phyloP scores from a whole-genome alignment of 495 filamentous ascomycete species.

The Neurospora sp. region DNA sequence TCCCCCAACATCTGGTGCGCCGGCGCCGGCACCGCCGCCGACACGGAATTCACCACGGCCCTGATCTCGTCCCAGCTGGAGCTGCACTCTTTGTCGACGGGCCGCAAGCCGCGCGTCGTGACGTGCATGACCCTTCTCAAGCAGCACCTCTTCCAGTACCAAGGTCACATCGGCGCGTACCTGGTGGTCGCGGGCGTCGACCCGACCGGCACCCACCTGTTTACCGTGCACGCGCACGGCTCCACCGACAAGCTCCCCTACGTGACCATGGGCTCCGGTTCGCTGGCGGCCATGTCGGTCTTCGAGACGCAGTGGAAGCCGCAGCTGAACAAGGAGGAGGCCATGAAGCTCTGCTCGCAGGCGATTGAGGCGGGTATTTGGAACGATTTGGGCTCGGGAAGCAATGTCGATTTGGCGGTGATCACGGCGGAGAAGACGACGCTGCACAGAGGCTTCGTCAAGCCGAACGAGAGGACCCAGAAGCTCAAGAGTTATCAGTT shows the following conservation, averaged over 20 bases:
- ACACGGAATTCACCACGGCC: slow-evolving; percentile 98
- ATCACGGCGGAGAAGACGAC: slow-evolving; percentile 91
- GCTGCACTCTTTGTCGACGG: slow-evolving; percentile 88
- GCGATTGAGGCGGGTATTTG: slow-evolving; percentile 97
- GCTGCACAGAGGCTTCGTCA: slow-evolving; percentile 81
- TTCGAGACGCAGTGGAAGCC: slow-evolving; percentile 96
- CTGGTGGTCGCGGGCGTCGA: slow-evolving; percentile 96
- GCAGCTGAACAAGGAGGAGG: slow-evolving; percentile 65
- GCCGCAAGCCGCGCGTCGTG: slow-evolving; percentile 91
- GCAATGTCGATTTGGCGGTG: slow-evolving; percentile 93
- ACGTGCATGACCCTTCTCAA: slow-evolving; percentile 99
- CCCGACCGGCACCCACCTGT: slow-evolving; percentile 90
- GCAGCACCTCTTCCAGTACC: slow-evolving; percentile 97
- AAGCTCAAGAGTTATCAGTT: slow-evolving; percentile 94
- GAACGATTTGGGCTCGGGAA: slow-evolving; percentile 95
- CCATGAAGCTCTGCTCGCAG: slow-evolving; percentile 70
- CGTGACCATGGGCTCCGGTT: slow-evolving; percentile 97
- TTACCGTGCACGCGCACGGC: slow-evolving; percentile 97
- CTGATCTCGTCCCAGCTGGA: slow-evolving; percentile 98
- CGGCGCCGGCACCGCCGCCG: slow-evolving; percentile 93
- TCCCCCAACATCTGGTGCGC: slow-evolving; percentile 99
- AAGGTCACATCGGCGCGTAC: slow-evolving; percentile 97
- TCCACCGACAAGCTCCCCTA: slow-evolving; percentile 98
- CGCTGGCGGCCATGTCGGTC: slow-evolving; percentile 92
- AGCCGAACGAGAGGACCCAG: slow-evolving; percentile 79